These are phyloP conservation scores for Moelleriella libera DNA, from an alignment of 2,329 filamentous ascomycete species.

Conservation along the genomic window DNA sequence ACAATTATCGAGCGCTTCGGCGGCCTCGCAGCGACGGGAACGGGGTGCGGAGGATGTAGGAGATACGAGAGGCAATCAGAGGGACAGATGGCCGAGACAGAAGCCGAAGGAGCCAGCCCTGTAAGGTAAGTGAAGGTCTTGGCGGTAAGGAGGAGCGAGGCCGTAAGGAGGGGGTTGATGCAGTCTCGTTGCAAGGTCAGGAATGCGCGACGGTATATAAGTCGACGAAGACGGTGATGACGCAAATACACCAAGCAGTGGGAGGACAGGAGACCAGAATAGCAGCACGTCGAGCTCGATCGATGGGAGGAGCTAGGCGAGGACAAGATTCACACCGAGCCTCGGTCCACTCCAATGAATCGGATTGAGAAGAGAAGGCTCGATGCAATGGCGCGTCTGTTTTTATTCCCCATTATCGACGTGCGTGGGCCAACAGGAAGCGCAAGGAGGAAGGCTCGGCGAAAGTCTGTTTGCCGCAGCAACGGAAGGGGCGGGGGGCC, in stretches of 20 bases:
- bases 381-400: neutral
- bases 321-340: neutral
- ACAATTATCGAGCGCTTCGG: neutral
- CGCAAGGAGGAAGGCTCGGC: neutral
- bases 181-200: neutral
- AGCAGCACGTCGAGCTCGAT: neutral
- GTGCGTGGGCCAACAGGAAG: neutral
- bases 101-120: neutral
- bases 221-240: neutral
- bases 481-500: constrained; percentile 6
- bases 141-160: neutral
- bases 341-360: neutral
- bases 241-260: neutral
- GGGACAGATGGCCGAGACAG: neutral
- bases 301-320: neutral
- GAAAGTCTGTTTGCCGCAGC: constrained; percentile 10
- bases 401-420: neutral
- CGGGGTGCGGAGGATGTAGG: neutral
- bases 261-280: too few relatives aligned
- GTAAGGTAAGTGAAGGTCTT: neutral
- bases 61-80: neutral
- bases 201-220: constrained; percentile 1
- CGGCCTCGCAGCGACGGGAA: neutral
- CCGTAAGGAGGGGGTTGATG: neutral
- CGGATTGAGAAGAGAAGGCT: neutral